Evolutionary conservation across 371 early-diverging fungal species (phyloP).

Genomic region (Mucor mucedo): DNA sequence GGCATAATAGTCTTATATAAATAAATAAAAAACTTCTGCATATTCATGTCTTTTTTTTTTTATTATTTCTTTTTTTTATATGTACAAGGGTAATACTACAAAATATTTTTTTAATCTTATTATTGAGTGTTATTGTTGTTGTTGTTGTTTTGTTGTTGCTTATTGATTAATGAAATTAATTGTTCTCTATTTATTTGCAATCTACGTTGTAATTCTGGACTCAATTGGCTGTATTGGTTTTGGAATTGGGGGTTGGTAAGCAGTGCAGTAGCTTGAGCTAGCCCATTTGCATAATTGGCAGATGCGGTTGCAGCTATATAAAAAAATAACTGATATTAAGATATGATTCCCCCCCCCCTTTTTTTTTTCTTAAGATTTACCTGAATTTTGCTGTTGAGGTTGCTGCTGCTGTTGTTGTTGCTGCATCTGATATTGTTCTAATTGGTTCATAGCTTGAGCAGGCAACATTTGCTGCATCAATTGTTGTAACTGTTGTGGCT

Average conservation of each 20-base stretch:
- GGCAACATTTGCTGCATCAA: constrained; percentile 28
- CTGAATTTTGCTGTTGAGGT: neutral
- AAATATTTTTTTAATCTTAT: neutral
- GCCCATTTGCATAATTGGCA: constrained; percentile 31
- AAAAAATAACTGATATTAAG: neutral
- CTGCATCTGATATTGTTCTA: constrained; percentile 8
- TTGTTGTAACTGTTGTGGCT: constrained; percentile 12
- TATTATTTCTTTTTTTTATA: neutral
- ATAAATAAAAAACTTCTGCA: neutral
- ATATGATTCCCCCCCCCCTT: neutral
- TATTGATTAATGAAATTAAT: constrained; percentile 37
- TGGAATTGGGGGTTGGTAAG: constrained; percentile 43
- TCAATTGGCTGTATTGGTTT: constrained; percentile 41
- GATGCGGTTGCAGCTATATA: constrained; percentile 1
- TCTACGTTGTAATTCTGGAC: constrained; percentile 41
- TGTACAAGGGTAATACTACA: neutral
- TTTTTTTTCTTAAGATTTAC: neutral
- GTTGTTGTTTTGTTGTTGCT: constrained; percentile 14
- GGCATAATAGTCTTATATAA: neutral
- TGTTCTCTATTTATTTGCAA: constrained; percentile 42
- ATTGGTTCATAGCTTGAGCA: constrained; percentile 17
- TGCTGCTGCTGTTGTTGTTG: constrained; percentile 2
- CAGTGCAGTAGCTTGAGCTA: constrained; percentile 45
- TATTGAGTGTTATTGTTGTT: constrained; percentile 1
- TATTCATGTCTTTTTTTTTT: neutral